A percentile compares a stretch with the other conserved stretches of the same genome.
Conservation (phyloP, 2,329 filamentous ascomycete species). For the Hirsutella rhossiliensis region DNA sequence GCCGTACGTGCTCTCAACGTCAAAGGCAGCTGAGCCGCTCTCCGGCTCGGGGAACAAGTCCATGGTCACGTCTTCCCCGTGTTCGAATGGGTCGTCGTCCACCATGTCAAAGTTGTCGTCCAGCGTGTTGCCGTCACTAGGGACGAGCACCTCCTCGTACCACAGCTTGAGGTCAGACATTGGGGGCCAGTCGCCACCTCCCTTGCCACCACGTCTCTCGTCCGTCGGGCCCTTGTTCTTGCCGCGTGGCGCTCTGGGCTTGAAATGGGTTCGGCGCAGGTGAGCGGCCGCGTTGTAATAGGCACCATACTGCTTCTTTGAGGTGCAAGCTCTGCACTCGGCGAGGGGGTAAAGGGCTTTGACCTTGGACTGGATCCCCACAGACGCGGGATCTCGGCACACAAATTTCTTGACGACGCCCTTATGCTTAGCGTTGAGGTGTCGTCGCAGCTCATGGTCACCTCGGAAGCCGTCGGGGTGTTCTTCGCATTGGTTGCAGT, state of each 20-base stretch:
- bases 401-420: slow-evolving; percentile 41
- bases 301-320: slow-evolving; percentile 69
- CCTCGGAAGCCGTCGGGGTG: slow-evolving; percentile 72
- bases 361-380: slow-evolving; percentile 27
- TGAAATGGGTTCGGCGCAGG: slow-evolving; percentile 79
- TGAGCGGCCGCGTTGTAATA: slow-evolving; percentile 96
- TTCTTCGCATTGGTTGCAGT: slow-evolving; percentile 58
- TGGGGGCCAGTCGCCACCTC: slow-evolving; percentile 40
- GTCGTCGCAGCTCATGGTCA: slow-evolving; percentile 67
- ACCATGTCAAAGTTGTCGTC: slow-evolving; percentile 19
- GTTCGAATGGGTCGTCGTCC: slow-evolving; percentile 11
- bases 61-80: not conserved
- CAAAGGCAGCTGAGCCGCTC: not conserved
- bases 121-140: slow-evolving; percentile 23
- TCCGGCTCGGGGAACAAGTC: not conserved
- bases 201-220: slow-evolving; percentile 42
- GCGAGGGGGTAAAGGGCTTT: slow-evolving; percentile 52
- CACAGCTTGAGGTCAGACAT: slow-evolving; percentile 48
- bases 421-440: slow-evolving; percentile 54
- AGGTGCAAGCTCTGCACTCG: slow-evolving; percentile 74
- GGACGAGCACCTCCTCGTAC: slow-evolving; percentile 41
- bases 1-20: not conserved
- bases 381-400: slow-evolving; percentile 39
- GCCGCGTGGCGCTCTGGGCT: slow-evolving; percentile 40
- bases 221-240: slow-evolving; percentile 26